A percentile compares a stretch with the other conserved stretches of the same genome.
phyloP scores from a whole-genome alignment of 75 land plant genomes.

The Sequoiadendron giganteum region DNA sequence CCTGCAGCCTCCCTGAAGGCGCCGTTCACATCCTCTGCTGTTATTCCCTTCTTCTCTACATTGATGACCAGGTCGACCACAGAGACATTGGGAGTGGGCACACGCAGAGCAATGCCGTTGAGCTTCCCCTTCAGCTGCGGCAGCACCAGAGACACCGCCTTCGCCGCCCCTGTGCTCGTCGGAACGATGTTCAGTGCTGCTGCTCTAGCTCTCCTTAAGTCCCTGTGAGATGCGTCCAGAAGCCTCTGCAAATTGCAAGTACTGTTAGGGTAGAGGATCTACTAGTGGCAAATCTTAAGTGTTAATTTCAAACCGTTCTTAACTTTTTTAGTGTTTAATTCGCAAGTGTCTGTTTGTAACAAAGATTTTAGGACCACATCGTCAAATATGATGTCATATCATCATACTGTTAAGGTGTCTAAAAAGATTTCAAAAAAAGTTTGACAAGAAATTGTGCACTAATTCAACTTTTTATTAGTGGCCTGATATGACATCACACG shows the following conservation, averaged over 20 bases:
- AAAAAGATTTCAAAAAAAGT: too few relatives aligned
- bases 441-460: too few relatives aligned
- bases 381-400: too few relatives aligned
- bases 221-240: slow-evolving; percentile 93
- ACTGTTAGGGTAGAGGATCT: too few relatives aligned
- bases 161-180: slow-evolving; percentile 92
- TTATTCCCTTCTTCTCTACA: slow-evolving; percentile 69
- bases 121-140: slow-evolving; percentile 95
- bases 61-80: slow-evolving; percentile 93
- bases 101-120: slow-evolving; percentile 92
- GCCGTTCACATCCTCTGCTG: slow-evolving; percentile 88
- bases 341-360: too few relatives aligned
- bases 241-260: slow-evolving; percentile 47
- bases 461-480: too few relatives aligned
- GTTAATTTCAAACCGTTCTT: too few relatives aligned
- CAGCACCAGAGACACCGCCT: slow-evolving; percentile 90
- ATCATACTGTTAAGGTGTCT: too few relatives aligned
- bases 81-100: slow-evolving; percentile 94
- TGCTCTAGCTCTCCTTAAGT: slow-evolving; percentile 83
- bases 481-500: too few relatives aligned
- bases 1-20: slow-evolving; percentile 80
- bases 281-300: too few relatives aligned
- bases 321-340: too few relatives aligned
- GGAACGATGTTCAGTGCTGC: slow-evolving; percentile 97
- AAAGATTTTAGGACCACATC: too few relatives aligned